Conservation (phyloP, 2,329 filamentous ascomycete genomes). For the Cadophora malorum region DNA sequence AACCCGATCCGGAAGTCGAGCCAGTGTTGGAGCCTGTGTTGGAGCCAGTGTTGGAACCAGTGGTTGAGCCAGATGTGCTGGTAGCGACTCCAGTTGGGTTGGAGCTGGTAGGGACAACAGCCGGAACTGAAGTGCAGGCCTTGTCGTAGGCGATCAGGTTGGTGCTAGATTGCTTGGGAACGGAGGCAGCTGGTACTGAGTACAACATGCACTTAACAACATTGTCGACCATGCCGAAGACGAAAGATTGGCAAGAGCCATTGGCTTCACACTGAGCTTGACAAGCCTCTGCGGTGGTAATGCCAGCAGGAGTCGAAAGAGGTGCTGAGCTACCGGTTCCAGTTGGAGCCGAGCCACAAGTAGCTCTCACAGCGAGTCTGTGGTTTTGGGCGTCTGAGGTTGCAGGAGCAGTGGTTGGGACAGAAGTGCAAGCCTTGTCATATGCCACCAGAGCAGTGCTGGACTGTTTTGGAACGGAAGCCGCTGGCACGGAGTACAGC, state of each 20-base stretch:
- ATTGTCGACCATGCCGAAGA: too few relatives aligned
- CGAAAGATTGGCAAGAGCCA: too few relatives aligned
- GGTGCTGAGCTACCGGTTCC: too few relatives aligned
- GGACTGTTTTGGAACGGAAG: constrained; percentile 33
- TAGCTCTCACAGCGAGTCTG: too few relatives aligned
- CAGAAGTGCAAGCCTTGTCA: constrained; percentile 31
- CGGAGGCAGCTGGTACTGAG: constrained; percentile 33
- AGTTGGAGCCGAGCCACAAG: too few relatives aligned
- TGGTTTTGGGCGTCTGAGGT: constrained; percentile 18
- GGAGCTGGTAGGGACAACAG: constrained; percentile 30
- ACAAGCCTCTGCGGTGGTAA: too few relatives aligned
- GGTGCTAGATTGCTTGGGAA: constrained; percentile 31
- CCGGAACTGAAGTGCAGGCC: constrained; percentile 30
- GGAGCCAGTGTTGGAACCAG: constrained; percentile 15
- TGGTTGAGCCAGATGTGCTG: constrained; percentile 5
- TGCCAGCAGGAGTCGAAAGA: too few relatives aligned
- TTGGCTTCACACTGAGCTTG: too few relatives aligned
- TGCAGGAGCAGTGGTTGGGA: constrained; percentile 31
- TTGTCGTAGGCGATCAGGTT: constrained; percentile 34
- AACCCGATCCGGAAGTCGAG: constrained; percentile 12
- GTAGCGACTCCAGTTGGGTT: constrained; percentile 28
- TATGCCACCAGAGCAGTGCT: constrained; percentile 32
- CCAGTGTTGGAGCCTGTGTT: constrained; percentile 12
- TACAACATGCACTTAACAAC: constrained; percentile 27
- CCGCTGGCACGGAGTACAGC: constrained; percentile 35